Evolutionary conservation across 164 flowering plant species (phyloP), one percentile per base, ranked within the genome.

Genomic region (Stephania yunnanensis): DNA sequence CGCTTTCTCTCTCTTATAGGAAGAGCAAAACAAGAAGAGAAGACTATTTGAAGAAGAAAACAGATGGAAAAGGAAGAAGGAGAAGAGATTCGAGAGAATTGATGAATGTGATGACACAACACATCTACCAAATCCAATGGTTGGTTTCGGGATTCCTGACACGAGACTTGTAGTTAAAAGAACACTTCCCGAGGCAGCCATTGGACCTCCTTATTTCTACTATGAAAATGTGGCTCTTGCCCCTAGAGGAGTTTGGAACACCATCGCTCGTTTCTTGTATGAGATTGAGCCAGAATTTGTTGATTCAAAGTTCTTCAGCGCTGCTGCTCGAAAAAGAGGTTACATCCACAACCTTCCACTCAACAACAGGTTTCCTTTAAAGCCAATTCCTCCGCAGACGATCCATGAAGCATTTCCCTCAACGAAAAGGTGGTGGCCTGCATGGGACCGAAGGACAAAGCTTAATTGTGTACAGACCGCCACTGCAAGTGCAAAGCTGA

Each of bases 141-240:
- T 89, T 48, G 97, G 95, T 8, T 90, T 81, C 81, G 97, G 97
- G 2, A 82, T 89, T 7, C 97, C 95, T 42, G 87, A 86, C 7
- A 65, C 82, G 20, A 44, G 30, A 53, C 53, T 19, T 6, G 5
- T 77, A 12, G 1, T 70, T 69, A 79, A 76, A 0, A 81, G 97
- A 74, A 84, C 64, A 10, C 76, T 96, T 52, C 94, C 98, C 20
- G 91, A 87, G 73, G 86, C 78, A 46, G 94, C 95, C 5, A 63
- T 73, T 17, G 97, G 95, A 1, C 99, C 97, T 5, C 99, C 98
- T 0, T 96, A 76, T 71, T 96, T 96, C 46, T 96, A 91, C 61
- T 96, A 88, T 73, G 99, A 96, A 79, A 96, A 96, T 77, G 98
- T 96, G 10, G 98, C 98, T 2, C 84, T 91, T 53, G 87, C 98